Base-by-base conservation (phyloP, 805 yeast species). In the Cephaloascus fragrans region DNA sequence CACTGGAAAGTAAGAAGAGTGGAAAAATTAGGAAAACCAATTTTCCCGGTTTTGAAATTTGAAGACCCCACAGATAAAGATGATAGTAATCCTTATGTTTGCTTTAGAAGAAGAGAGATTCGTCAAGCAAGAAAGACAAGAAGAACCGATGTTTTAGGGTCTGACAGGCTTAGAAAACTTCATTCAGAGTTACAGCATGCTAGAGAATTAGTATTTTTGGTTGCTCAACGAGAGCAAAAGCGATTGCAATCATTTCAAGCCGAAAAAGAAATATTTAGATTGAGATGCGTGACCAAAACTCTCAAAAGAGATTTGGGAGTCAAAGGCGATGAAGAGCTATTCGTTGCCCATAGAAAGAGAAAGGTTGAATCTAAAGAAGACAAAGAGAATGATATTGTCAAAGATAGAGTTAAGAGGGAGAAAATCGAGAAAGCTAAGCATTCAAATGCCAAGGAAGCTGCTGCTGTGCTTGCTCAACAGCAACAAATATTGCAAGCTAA, bases 121-220 rank as follows among this genome's bases (percentile, higher is more conserved):
- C 77, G 98, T 47, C 97, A 85, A 55, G 93, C 94, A 23, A 82
- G 98, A 58, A 93, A 93, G 58, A 93, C 98, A 0, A 77, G 98
- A 58, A 77, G 97, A 46, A 85, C 96, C 0, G 98, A 93, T 62
- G 75, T 84, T 26, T 84, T 87, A 49, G 87, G 93, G 48, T 81
- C 88, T 12, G 97, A 89, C 57, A 76, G 89, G 46, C 67, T 93
- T 37, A 72, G 93, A 18, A 56, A 74, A 41, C 64, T 93, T 26
- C 85, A 83, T 45, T 71, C 72, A 43, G 95, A 93, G 43, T 68
- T 93, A 62, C 81, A 76, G 44, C 72, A 79, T 37, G 94, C 96
- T 1, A 71, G 80, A 45, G 78, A 74, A 37, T 63, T 93, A 35
- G 69, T 87, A 17, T 64, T 79, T 29, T 57, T 77, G 49, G 83